These are phyloP conservation scores for Saururus chinensis DNA, from an alignment of 164 flowering plant genomes.

Conservation along the genomic window DNA sequence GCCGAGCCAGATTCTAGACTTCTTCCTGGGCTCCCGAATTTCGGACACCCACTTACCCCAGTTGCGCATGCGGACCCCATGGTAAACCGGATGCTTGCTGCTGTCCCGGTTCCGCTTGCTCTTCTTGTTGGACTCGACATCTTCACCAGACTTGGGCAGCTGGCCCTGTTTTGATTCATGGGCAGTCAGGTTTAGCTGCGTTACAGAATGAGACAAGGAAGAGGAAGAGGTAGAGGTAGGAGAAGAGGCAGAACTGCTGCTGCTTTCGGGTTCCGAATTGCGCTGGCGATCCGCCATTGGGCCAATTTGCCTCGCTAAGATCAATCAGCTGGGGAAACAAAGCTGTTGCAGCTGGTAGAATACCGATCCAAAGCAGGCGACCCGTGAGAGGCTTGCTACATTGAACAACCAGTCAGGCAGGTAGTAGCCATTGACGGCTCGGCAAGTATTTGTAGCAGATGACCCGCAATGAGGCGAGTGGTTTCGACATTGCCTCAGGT, in stretches of 20 bases:
- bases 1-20: slow-evolving; percentile 86
- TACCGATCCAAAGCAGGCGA: too few relatives aligned
- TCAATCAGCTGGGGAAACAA: background rate
- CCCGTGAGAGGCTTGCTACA: too few relatives aligned
- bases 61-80: slow-evolving; percentile 69
- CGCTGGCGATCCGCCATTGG: slow-evolving; percentile 8
- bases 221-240: slow-evolving; percentile 12
- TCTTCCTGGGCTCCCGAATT: slow-evolving; percentile 80
- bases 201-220: background rate
- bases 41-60: slow-evolving; percentile 98
- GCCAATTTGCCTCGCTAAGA: background rate
- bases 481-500: too few relatives aligned
- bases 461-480: background rate
- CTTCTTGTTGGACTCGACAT: slow-evolving; percentile 1
- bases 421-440: background rate
- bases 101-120: slow-evolving; percentile 21
- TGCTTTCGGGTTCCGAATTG: slow-evolving; percentile 26
- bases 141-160: background rate
- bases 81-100: slow-evolving; percentile 51
- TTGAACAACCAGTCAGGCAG: background rate
- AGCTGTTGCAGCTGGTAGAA: background rate
- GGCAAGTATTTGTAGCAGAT: background rate
- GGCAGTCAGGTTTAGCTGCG: background rate
- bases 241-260: slow-evolving; percentile 24
- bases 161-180: slow-evolving; percentile 1